Percentiles rank a stretch among this genome's conserved stretches.
These are phyloP conservation scores for Lindgomyces ingoldianus DNA, from an alignment of 495 filamentous ascomycete genomes.

Conservation along the genomic window DNA sequence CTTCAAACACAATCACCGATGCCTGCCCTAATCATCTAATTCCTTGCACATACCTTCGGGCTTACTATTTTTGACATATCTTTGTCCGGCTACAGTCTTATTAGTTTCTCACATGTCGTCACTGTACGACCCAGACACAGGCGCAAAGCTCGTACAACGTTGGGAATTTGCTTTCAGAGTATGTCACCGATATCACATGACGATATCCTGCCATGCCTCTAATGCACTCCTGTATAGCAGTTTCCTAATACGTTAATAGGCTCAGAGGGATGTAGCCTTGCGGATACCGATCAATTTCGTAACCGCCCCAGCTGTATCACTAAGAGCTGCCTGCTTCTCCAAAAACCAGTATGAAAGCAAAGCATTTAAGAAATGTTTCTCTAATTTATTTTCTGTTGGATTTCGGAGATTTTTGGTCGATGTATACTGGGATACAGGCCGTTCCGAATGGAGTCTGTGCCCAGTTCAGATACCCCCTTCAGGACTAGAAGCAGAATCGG, in stretches of 20 bases:
- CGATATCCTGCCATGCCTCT: background rate
- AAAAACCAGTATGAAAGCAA: constrained; percentile 52
- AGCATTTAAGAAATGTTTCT: constrained; percentile 56
- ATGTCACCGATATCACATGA: constrained; percentile 10
- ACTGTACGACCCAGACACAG: constrained; percentile 14
- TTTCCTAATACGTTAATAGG: constrained; percentile 37
- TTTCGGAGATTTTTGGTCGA: constrained; percentile 62
- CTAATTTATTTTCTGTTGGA: constrained; percentile 61
- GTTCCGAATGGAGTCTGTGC: constrained; percentile 60
- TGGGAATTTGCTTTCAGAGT: constrained; percentile 16
- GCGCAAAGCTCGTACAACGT: background rate
- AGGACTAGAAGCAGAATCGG: constrained; percentile 13
- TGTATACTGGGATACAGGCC: constrained; percentile 62
- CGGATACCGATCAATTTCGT: constrained; percentile 65
- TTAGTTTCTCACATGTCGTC: constrained; percentile 14
- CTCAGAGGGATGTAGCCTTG: constrained; percentile 62
- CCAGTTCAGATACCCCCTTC: constrained; percentile 50
- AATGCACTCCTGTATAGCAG: background rate
- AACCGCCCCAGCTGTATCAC: constrained; percentile 55
- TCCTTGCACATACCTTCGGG: background rate
- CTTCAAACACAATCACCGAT: background rate
- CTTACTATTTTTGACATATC: background rate
- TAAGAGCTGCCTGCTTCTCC: constrained; percentile 61
- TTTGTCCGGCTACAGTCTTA: background rate
- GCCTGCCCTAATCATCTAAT: background rate